Percentiles rank a stretch among this genome's conserved stretches.
Conservation (phyloP, 2,329 filamentous ascomycete species). For the Fusarium drepaniforme region DNA sequence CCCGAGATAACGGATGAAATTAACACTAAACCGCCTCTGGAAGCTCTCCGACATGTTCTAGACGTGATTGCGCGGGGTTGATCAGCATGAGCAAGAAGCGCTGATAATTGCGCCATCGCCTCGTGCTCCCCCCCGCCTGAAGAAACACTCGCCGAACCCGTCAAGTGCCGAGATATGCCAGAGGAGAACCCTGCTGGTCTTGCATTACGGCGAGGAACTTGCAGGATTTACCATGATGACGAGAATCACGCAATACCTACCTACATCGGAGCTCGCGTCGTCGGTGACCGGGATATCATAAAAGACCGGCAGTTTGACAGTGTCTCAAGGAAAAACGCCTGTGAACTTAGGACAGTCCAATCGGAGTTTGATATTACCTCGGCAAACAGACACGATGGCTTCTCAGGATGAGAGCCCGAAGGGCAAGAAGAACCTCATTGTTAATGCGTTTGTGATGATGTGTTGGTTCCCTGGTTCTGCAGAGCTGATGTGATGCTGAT, state of each 20-base stretch:
- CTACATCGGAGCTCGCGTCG: background rate
- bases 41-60: background rate
- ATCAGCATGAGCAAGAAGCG: slow-evolving; percentile 36
- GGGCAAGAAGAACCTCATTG: slow-evolving; percentile 54
- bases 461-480: slow-evolving; percentile 39
- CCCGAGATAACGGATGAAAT: background rate
- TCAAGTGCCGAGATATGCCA: slow-evolving; percentile 13
- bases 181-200: slow-evolving; percentile 1
- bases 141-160: background rate
- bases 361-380: background rate
- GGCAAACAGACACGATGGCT: slow-evolving; percentile 24
- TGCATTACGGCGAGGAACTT: slow-evolving; percentile 8
- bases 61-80: slow-evolving; percentile 7
- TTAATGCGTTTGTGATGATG: slow-evolving; percentile 59
- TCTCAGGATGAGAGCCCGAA: slow-evolving; percentile 22
- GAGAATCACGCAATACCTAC: slow-evolving; percentile 38
- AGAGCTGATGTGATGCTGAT: slow-evolving; percentile 13
- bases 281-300: slow-evolving; percentile 16
- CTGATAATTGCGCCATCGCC: slow-evolving; percentile 36
- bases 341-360: background rate
- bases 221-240: slow-evolving; percentile 27
- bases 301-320: slow-evolving; percentile 17
- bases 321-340: slow-evolving; percentile 4
- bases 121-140: too few relatives aligned
- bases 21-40: background rate